These are phyloP conservation scores for Neurospora sublineolata DNA, from an alignment of 495 filamentous ascomycete species.

Conservation along the genomic window DNA sequence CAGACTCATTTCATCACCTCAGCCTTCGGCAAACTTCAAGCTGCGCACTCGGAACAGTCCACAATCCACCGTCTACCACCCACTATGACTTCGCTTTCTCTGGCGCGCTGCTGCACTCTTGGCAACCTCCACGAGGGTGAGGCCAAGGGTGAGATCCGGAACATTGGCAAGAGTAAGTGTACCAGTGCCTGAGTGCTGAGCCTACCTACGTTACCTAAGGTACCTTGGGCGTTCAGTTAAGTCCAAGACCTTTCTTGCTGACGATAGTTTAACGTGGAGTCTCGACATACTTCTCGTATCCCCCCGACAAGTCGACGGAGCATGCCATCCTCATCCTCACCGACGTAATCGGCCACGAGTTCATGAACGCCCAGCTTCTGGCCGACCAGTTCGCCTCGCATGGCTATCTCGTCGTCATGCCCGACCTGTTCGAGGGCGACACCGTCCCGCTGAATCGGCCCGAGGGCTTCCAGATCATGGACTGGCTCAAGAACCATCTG, in stretches of 20 bases:
- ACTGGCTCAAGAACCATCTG: conserved; percentile 3
- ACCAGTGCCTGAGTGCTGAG: no score
- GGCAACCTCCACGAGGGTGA: neutral
- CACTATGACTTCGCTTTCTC: neutral
- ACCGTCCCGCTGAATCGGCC: conserved; percentile 1
- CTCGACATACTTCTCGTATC: neutral
- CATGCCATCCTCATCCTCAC: neutral
- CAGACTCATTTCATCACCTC: neutral
- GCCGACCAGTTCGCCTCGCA: neutral
- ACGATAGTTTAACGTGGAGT: neutral
- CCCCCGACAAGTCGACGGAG: neutral
- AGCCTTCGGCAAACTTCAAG: neutral
- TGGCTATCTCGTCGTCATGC: neutral
- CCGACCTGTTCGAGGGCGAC: conserved; percentile 2
- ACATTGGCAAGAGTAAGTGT: neutral
- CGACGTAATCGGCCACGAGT: neutral
- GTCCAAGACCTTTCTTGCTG: neutral
- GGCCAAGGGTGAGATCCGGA: neutral
- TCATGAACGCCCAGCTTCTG: neutral
- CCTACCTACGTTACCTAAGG: no score
- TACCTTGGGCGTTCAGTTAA: no score
- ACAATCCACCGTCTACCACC: neutral
- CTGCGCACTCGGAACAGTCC: neutral
- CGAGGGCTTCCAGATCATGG: neutral
- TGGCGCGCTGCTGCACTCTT: neutral